Base-by-base conservation (phyloP, 768 basidiomycete species). In the Kwoniella mangroviensis region DNA sequence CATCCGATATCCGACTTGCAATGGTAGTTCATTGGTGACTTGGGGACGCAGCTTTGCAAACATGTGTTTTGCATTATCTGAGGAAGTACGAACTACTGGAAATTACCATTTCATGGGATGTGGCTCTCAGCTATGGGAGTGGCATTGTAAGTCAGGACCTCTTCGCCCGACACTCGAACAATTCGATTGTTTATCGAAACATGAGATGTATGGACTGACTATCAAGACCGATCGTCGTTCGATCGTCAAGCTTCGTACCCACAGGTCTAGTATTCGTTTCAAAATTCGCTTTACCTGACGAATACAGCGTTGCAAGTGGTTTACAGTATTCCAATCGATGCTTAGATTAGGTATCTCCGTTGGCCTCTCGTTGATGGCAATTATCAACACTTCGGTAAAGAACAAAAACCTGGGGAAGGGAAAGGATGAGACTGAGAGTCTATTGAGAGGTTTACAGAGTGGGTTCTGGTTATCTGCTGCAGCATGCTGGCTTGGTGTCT, bases 401-500 rank as follows among this genome's bases (percentile, higher is more conserved):
- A 61, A 67, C 34, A 61, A 68, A 28, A 40, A 73, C 11, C 54
- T 74, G n/a, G 24, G 24, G 2, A 42, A 51, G 19, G 79, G 73
- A 1, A 60, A 56, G 2, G 55, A 57, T 3, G 43, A 53, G 0
- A 53, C 41, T 2, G 69, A 67, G 7, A 61, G 69, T 11, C 52
- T 61, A 41, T 26, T 81, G 40, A 52, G 68, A 13, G 75, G 80
- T 11, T 21, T 81, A 13, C 75, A 75, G 19, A 76, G 72, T n/a
- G 73, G 76, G 0, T 80, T 82, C 66, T 80, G 77, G 77, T 63
- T 82, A 15, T 75, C 76, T 15, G 75, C 79, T 7, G 77, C 69
- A 12, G 72, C 42, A 22, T 68, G 74, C 60, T 77, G 77, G 57
- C 17, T 45, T 1, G 75, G 73, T 21, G 52, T 74, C 26, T 34